Evolutionary conservation across 305 asterid species (phyloP).

Genomic region (Petunia hybrid): DNA sequence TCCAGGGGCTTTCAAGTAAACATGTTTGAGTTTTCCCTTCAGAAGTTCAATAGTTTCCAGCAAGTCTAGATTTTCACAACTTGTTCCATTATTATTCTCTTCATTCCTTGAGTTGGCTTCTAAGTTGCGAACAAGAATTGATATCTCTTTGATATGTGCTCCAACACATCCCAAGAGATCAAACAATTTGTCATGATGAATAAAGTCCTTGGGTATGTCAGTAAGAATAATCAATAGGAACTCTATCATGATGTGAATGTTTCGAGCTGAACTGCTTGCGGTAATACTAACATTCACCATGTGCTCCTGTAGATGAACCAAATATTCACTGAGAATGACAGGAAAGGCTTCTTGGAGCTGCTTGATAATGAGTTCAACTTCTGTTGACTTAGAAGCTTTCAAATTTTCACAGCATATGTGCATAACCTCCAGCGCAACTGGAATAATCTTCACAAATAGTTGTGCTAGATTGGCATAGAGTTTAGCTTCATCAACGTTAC

Average conservation of each 20-base stretch:
- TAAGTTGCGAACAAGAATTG: neutral
- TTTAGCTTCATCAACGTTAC: neutral
- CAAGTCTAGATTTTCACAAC: neutral
- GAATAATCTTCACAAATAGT: neutral
- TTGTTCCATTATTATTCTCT: neutral
- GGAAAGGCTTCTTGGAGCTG: neutral
- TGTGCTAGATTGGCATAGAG: neutral
- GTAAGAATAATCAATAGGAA: neutral
- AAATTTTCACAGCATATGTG: neutral
- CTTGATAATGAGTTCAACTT: neutral
- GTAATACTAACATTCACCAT: neutral
- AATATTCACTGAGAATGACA: neutral
- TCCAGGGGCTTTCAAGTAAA: neutral
- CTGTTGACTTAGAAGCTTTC: neutral
- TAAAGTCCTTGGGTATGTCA: neutral
- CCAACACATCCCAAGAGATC: neutral
- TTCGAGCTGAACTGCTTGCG: neutral
- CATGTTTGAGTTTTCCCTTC: neutral
- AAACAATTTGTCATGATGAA: neutral
- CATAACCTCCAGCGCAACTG: neutral
- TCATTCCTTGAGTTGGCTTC: neutral
- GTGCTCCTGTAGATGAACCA: neutral
- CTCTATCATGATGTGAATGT: constrained; percentile 1
- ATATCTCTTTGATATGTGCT: neutral
- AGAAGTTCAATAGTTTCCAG: neutral